Percentiles rank a stretch among this genome's conserved stretches.
Evolutionary conservation across 495 filamentous ascomycete genomes (phyloP).

Genomic region (Penicillium coffeae): DNA sequence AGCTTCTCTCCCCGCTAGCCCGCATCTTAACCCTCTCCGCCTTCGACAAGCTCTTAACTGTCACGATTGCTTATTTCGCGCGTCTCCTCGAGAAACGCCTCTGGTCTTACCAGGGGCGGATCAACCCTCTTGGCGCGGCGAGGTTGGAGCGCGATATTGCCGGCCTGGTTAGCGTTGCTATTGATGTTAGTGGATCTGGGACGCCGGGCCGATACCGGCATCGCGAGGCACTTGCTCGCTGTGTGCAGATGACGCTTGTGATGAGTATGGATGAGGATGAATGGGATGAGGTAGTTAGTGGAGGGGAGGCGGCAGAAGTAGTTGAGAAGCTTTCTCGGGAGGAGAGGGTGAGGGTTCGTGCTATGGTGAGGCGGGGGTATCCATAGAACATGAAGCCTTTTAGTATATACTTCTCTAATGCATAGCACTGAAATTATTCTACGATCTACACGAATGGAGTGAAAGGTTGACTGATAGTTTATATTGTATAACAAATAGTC

Average conservation of each 20-base stretch:
- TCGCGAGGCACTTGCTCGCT: slow-evolving; percentile 73
- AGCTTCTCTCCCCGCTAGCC: slow-evolving; percentile 74
- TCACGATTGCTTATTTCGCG: slow-evolving; percentile 68
- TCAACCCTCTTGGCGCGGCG: slow-evolving; percentile 80
- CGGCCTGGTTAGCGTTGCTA: slow-evolving; percentile 71
- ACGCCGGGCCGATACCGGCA: slow-evolving; percentile 59
- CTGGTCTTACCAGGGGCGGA: slow-evolving; percentile 74
- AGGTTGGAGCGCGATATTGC: slow-evolving; percentile 84
- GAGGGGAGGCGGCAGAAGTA: slow-evolving; percentile 39
- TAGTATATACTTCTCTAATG: no score
- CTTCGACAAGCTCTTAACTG: slow-evolving; percentile 66
- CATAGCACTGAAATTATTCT: no score
- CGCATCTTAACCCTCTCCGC: slow-evolving; percentile 74
- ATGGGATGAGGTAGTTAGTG: slow-evolving; percentile 71
- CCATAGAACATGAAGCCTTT: neutral
- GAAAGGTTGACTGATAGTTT: no score
- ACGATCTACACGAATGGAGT: no score
- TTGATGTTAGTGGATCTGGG: slow-evolving; percentile 53
- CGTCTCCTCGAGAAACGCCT: slow-evolving; percentile 85
- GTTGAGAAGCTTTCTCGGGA: slow-evolving; percentile 53
- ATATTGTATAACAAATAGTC: neutral
- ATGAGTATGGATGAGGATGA: slow-evolving; percentile 98
- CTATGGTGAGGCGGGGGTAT: slow-evolving; percentile 43
- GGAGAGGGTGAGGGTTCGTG: slow-evolving; percentile 58
- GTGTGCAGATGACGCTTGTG: slow-evolving; percentile 79